phyloP scores from a whole-genome alignment of 441 rosid genomes.

The Croton setiger region DNA sequence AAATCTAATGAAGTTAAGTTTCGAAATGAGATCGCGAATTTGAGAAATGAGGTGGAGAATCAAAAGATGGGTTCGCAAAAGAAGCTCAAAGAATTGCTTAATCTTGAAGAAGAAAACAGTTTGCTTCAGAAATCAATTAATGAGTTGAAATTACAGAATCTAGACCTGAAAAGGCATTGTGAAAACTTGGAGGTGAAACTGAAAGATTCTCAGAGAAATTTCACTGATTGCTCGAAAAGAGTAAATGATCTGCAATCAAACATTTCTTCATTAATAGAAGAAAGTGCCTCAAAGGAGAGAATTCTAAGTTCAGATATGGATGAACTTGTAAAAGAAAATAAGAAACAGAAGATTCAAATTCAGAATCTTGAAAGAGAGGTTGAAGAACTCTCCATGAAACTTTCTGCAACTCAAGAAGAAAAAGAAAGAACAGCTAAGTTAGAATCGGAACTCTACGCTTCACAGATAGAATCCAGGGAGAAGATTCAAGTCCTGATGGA shows the following conservation, averaged over 20 bases:
- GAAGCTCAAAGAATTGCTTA: constrained; percentile 27
- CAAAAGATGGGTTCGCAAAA: constrained; percentile 23
- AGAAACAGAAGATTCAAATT: constrained; percentile 21
- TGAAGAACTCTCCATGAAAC: no score
- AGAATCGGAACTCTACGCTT: constrained; percentile 31
- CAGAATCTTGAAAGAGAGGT: no score
- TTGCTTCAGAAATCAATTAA: constrained; percentile 33
- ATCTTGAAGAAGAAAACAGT: constrained; percentile 33
- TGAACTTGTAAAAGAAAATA: constrained; percentile 35
- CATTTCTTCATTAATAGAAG: constrained; percentile 38
- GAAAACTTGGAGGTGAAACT: constrained; percentile 31
- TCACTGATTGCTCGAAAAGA: constrained; percentile 34
- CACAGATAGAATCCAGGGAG: constrained; percentile 22
- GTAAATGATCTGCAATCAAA: constrained; percentile 36
- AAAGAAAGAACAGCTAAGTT: constrained; percentile 37
- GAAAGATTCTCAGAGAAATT: constrained; percentile 24
- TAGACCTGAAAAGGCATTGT: constrained; percentile 37
- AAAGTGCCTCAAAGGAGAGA: constrained; percentile 38
- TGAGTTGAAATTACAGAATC: constrained; percentile 34
- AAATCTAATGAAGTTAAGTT: constrained; percentile 28
- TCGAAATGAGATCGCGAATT: constrained; percentile 31
- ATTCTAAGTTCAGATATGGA: constrained; percentile 36
- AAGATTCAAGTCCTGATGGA: constrained; percentile 31
- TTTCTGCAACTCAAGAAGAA: constrained; percentile 18
- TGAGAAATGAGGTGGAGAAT: constrained; percentile 29